A percentile compares a stretch with the other conserved stretches of the same genome.
Conservation (phyloP, 805 yeast species). For the Pichia californica region DNA sequence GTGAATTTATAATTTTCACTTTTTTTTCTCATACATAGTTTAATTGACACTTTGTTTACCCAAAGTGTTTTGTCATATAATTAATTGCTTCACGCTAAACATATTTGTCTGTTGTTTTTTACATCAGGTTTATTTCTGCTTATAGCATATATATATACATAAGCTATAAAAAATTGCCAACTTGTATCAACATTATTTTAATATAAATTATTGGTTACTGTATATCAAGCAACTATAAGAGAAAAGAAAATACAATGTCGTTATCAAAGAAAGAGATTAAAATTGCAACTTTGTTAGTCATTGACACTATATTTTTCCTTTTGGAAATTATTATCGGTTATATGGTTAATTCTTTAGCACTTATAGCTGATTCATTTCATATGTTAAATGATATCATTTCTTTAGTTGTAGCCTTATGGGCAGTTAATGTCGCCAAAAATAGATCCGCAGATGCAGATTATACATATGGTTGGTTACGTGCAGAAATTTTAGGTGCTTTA, state of each 20-base stretch:
- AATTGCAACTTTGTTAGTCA: conserved; percentile 59
- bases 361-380: conserved; percentile 95
- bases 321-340: conserved; percentile 83
- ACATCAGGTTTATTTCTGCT: too few species aligned
- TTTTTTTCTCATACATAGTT: too few species aligned
- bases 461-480: conserved; percentile 98
- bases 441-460: conserved; percentile 79
- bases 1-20: too few species aligned
- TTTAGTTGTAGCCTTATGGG: conserved; percentile 88
- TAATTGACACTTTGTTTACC: too few species aligned
- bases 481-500: conserved; percentile 92
- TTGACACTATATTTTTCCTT: conserved; percentile 80
- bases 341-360: conserved; percentile 87
- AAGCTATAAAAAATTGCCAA: too few species aligned
- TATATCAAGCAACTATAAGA: too few species aligned
- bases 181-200: too few species aligned
- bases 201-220: too few species aligned
- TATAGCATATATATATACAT: too few species aligned
- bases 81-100: too few species aligned
- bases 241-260: conserved; percentile 10
- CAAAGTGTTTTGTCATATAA: too few species aligned
- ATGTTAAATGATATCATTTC: conserved; percentile 95
- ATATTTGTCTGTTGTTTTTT: too few species aligned
- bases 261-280: conserved; percentile 52
- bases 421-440: conserved; percentile 81